Base-by-base conservation (phyloP, 129 eudicot genomes). In the Tagetes erecta region DNA sequence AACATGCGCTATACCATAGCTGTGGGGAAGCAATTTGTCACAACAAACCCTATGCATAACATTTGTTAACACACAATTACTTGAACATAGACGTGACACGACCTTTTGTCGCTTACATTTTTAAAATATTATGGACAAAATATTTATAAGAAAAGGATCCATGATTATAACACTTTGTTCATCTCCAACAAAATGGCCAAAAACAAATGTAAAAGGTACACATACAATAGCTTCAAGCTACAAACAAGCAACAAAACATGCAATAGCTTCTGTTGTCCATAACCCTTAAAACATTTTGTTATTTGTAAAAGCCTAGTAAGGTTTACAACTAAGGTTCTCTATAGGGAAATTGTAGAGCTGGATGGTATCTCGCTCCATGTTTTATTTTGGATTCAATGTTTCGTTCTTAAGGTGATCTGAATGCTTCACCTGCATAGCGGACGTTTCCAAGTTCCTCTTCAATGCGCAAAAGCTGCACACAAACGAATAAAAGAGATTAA, bases 391-490 rank as follows among this genome's bases (percentile, higher is more conserved):
- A 36, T 38, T 55, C 3, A 13, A 50, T 45, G 44, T 74, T 40
- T 47, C 31, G 20, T 36, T 52, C 51, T 85, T 68, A 88, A 44
- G 95, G 95, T 1, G 87, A 86, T 79, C 97, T 91, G 87, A 92
- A 92, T 64, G 92, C 85, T 84, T 90, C 95, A 67, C 98, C 98
- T 72, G 98, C 98, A 83, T 87, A 92, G 50, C 96, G 96, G 40
- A 92, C 98, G 73, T 83, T 83, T 72, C 97, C 97, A 34, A 93
- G 98, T 77, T 93, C 97, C 87, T 93, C 98, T 83, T 93, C 98
- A 76, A 93, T 93, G 56, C 98, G 98, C 68, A 93, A 62, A 77
- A 93, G 96, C 98, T 93, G 91, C 70, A 86, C 12, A 4, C 30
- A 14, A 62, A 44, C 58, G 38, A 27, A 13, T 12, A 73, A 20